phyloP scores from a whole-genome alignment of 2,329 filamentous ascomycete species.

The Lachnellula subtilissima region DNA sequence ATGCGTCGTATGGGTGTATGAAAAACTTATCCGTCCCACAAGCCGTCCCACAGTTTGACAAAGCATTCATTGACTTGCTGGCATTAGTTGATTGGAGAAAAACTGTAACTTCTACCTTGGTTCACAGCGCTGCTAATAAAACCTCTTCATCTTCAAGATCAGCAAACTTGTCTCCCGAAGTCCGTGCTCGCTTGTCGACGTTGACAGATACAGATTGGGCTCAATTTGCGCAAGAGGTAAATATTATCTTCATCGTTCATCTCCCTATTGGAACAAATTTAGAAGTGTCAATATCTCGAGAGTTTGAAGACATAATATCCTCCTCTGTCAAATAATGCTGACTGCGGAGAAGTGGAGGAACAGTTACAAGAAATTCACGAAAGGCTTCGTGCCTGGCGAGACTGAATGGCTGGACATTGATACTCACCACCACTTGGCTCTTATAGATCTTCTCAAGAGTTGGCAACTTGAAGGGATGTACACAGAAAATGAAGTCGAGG shows the following conservation, averaged over 20 bases:
- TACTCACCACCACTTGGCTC: slow-evolving; percentile 61
- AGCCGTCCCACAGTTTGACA: neutral
- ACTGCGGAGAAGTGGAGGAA: slow-evolving; percentile 52
- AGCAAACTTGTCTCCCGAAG: slow-evolving; percentile 39
- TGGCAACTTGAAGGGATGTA: slow-evolving; percentile 57
- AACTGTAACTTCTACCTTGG: slow-evolving; percentile 57
- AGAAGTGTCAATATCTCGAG: too few species aligned
- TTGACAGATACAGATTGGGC: slow-evolving; percentile 57
- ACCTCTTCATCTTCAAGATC: slow-evolving; percentile 43
- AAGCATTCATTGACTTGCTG: neutral
- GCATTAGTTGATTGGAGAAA: slow-evolving; percentile 62
- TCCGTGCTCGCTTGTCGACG: slow-evolving; percentile 43
- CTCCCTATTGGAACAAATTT: too few species aligned
- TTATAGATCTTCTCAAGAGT: slow-evolving; percentile 51
- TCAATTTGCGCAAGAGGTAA: slow-evolving; percentile 51
- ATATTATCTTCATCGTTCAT: too few species aligned
- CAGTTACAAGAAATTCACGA: slow-evolving; percentile 59
- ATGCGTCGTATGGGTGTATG: too few species aligned
- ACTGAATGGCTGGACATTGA: slow-evolving; percentile 64
- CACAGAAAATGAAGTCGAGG: slow-evolving; percentile 55
- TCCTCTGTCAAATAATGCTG: too few species aligned
- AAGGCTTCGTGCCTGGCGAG: slow-evolving; percentile 43
- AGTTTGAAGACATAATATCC: too few species aligned
- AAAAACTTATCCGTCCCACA: neutral
- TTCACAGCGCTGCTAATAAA: slow-evolving; percentile 44